Base-by-base conservation (phyloP, 2,329 filamentous ascomycete species). In the Clonostachys chloroleuca region DNA sequence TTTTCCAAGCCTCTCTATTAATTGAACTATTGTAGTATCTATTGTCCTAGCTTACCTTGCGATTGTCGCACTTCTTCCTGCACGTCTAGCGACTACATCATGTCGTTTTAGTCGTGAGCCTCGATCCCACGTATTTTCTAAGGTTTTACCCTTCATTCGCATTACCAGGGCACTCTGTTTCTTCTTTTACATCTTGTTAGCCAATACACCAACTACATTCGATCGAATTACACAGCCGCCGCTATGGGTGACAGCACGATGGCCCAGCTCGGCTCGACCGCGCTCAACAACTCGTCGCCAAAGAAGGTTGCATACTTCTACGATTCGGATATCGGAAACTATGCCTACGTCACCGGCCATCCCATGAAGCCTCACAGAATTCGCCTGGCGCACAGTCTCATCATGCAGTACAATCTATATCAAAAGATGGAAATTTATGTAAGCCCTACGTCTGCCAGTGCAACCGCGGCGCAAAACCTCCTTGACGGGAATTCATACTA, bases 341-440 rank as follows among this genome's bases (percentile, higher is more conserved):
- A 96, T 74, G 92, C 92, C 64, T 97, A 97, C 63, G 90, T 95
- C 49, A 91, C 90, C 52, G 91, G 90, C 17, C 94, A 99, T 74
- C 94, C 94, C 40, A 99, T 99, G 94, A 99, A 99, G 69, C 94
- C 94, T 52, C 96, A 96, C 80, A 87, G 94, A 18, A 86, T 99
- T 59, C 90, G 92, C 17, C 73, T 99, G 55, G 95, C 94, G 44
- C 96, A 99, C 67, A 94, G 95, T 60, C 79, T 99, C 56, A 91
- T 99, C 47, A 87, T 97, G 77, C 91, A 94, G 49, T 97, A 97
- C 72, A 90, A 92, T 51, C 82, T 97, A 51, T 95, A 97, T 68
- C 87, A 94, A 66, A 92, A 92, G 59, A 96, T 99, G 87, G 92
- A 97, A 65, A 86, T 95, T 42, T 96, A 96, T 64, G 85, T 94